phyloP scores from a whole-genome alignment of 176 grass and related monocot genomes.

The Themeda triandra region DNA sequence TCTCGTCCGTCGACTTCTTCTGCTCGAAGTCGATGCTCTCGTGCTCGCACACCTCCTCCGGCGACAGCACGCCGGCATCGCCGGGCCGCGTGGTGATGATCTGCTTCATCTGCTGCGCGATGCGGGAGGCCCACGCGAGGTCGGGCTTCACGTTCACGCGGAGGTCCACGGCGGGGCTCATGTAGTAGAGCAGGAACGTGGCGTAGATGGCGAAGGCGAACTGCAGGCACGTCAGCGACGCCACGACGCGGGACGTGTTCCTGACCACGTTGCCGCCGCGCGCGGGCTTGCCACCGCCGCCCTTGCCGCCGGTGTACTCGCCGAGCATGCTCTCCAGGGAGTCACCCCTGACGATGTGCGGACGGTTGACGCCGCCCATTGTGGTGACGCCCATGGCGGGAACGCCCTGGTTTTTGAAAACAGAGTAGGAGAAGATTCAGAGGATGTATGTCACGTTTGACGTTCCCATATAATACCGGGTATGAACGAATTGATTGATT shows the following conservation, averaged over 20 bases:
- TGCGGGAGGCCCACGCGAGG: conserved; percentile 70
- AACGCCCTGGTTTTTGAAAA: conserved; percentile 9
- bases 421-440: not conserved
- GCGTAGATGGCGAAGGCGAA: conserved; percentile 91
- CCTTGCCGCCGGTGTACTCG: conserved; percentile 59
- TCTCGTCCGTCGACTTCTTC: conserved; percentile 79
- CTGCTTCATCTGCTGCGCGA: conserved; percentile 85
- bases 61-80: conserved; percentile 11
- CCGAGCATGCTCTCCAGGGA: conserved; percentile 63
- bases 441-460: not conserved
- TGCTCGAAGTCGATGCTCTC: conserved; percentile 92
- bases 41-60: conserved; percentile 74
- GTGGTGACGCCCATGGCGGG: conserved; percentile 45
- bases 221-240: conserved; percentile 71
- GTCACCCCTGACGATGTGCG: conserved; percentile 56
- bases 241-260: conserved; percentile 61
- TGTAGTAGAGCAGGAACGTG: conserved; percentile 98
- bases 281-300: not conserved
- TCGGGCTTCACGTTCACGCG: conserved; percentile 48
- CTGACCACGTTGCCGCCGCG: conserved; percentile 28
- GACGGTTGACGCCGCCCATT: conserved; percentile 62
- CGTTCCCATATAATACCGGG: too few species aligned
- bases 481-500: not conserved
- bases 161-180: conserved; percentile 88
- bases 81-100: conserved; percentile 38